These are phyloP conservation scores for Pseudopyrenochaeta lycopersici DNA, from an alignment of 2,329 filamentous ascomycete genomes.

Conservation along the genomic window DNA sequence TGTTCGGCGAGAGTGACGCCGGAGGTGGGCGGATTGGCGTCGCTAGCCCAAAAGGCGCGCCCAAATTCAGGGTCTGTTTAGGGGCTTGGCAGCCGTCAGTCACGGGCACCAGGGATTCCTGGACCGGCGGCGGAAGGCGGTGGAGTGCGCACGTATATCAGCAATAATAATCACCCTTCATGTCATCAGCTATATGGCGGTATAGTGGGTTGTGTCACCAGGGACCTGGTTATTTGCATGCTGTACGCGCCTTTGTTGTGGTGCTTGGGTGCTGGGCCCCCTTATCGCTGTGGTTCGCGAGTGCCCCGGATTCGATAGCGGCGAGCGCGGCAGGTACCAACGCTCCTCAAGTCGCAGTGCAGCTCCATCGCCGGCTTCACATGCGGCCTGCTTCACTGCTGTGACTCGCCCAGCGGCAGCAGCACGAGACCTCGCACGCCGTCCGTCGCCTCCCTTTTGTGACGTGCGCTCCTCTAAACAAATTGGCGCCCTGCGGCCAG, in stretches of 20 bases:
- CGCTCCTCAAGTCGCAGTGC: conserved; percentile 16
- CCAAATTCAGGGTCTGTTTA: conserved; percentile 5
- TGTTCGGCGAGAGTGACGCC: not conserved
- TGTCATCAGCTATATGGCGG: not conserved
- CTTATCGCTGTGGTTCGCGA: not conserved
- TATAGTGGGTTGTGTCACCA: conserved; percentile 1
- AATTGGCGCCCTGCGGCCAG: conserved; percentile 27
- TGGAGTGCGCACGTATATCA: not conserved
- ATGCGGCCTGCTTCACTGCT: conserved; percentile 7
- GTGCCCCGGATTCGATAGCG: conserved; percentile 21
- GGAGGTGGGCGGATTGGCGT: not conserved
- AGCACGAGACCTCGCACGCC: conserved; percentile 26
- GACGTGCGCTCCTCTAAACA: conserved; percentile 31
- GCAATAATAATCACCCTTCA: not conserved
- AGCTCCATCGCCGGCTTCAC: conserved; percentile 14
- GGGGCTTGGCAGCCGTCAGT: not conserved
- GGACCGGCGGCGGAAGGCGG: not conserved
- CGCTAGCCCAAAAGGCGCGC: not conserved
- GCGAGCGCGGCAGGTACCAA: conserved; percentile 25
- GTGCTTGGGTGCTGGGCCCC: not conserved
- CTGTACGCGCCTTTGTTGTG: conserved; percentile 5
- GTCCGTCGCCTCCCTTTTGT: conserved; percentile 31
- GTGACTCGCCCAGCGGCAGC: conserved; percentile 18
- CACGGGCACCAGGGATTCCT: not conserved
- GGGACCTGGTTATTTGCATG: not conserved